phyloP scores from a whole-genome alignment of 2,329 filamentous ascomycete species.

The Lizonia empirigonia region DNA sequence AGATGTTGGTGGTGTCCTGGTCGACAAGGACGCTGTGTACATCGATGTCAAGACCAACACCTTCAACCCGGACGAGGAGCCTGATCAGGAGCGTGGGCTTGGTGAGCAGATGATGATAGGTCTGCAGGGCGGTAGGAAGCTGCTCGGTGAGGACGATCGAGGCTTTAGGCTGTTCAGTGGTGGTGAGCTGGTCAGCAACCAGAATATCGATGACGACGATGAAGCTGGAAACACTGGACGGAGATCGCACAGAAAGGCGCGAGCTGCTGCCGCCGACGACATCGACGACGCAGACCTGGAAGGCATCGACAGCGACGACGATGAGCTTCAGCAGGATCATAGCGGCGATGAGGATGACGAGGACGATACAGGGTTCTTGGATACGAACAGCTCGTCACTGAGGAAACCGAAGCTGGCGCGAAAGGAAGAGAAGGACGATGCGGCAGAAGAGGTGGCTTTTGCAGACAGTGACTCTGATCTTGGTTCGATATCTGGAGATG shows the following conservation, averaged over 20 bases:
- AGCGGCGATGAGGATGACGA: conserved; percentile 58
- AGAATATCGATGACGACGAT: conserved; percentile 56
- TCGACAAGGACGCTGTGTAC: conserved; percentile 97
- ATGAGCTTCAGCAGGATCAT: conserved; percentile 56
- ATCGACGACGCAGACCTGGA: conserved; percentile 60
- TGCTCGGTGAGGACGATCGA: conserved; percentile 81
- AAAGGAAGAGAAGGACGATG: conserved; percentile 38
- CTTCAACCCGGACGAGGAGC: conserved; percentile 69
- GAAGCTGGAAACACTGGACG: conserved; percentile 64
- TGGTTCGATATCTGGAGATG: conserved; percentile 77
- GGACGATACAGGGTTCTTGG: conserved; percentile 55
- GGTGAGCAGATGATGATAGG: conserved; percentile 94
- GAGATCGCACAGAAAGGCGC: conserved; percentile 58
- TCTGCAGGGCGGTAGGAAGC: conserved; percentile 78
- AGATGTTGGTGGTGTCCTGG: conserved; percentile 91
- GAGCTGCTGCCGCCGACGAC: conserved; percentile 53
- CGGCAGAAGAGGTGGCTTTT: conserved; percentile 77
- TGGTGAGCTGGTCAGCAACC: conserved; percentile 69
- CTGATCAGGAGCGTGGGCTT: conserved; percentile 77
- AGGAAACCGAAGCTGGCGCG: conserved; percentile 39
- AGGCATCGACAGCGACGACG: conserved; percentile 58
- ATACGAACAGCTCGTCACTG: conserved; percentile 50
- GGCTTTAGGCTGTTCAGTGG: conserved; percentile 86
- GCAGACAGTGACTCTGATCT: conserved; percentile 97
- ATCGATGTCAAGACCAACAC: conserved; percentile 74